Percentiles rank a stretch among this genome's conserved stretches.
These are phyloP conservation scores for Pelargonium fulgidum DNA, from an alignment of 441 rosid genomes.

Conservation along the genomic window DNA sequence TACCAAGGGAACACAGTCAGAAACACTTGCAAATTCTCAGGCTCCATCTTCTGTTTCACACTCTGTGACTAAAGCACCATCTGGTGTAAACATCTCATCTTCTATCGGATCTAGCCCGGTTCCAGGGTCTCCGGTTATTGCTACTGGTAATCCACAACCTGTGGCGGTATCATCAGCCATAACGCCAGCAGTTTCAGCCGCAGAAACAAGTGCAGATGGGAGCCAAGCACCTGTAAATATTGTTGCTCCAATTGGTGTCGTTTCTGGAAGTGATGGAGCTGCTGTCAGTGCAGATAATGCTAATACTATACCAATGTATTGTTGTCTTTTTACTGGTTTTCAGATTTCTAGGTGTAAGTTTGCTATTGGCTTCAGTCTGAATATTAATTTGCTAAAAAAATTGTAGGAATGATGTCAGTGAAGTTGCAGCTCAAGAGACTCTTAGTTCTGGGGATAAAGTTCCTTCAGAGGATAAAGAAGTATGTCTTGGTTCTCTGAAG, in stretches of 20 bases:
- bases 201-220: slow-evolving; percentile 26
- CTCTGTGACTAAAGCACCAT: slow-evolving; percentile 30
- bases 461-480: slow-evolving; percentile 39
- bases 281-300: slow-evolving; percentile 27
- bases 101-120: slow-evolving; percentile 36
- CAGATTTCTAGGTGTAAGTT: slow-evolving; percentile 12
- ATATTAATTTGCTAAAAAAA: slow-evolving; percentile 19
- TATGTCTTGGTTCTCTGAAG: slow-evolving; percentile 25
- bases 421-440: slow-evolving; percentile 29
- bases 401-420: slow-evolving; percentile 40
- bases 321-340: slow-evolving; percentile 26
- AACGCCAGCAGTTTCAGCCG: slow-evolving; percentile 31
- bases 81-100: slow-evolving; percentile 35
- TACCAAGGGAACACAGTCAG: slow-evolving; percentile 33
- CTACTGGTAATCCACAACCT: slow-evolving; percentile 27
- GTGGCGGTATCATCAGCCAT: slow-evolving; percentile 27
- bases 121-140: slow-evolving; percentile 29
- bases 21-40: slow-evolving; percentile 25
- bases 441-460: slow-evolving; percentile 34
- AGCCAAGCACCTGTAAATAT: slow-evolving; percentile 27
- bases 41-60: slow-evolving; percentile 26
- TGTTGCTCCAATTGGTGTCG: slow-evolving; percentile 23
- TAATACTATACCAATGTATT: slow-evolving; percentile 39
- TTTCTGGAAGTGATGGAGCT: slow-evolving; percentile 33
- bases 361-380: slow-evolving; percentile 22